phyloP scores from a whole-genome alignment of 805 yeast genomes.

The Zygosaccharomyces rouxii region DNA sequence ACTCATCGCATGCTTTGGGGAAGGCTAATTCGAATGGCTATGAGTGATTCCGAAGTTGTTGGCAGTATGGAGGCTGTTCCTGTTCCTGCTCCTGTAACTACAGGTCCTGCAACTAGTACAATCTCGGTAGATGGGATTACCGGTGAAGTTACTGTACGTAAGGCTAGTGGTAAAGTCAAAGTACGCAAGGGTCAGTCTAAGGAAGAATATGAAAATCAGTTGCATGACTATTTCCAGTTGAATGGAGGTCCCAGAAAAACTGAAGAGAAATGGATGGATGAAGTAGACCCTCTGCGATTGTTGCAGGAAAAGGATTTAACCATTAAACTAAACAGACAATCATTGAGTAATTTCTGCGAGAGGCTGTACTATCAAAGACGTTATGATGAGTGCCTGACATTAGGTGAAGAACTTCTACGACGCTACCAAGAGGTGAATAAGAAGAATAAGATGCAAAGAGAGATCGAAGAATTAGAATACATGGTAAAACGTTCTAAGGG shows the following conservation, averaged over 20 bases:
- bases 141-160: slow-evolving; percentile 44
- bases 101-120: slow-evolving; percentile 20
- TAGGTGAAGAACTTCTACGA: slow-evolving; percentile 38
- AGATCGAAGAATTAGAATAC: slow-evolving; percentile 45
- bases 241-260: slow-evolving; percentile 56
- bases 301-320: slow-evolving; percentile 18
- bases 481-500: slow-evolving; percentile 15
- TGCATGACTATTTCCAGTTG: slow-evolving; percentile 40
- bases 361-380: slow-evolving; percentile 53
- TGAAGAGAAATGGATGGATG: slow-evolving; percentile 34
- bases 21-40: not conserved
- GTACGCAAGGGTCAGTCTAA: slow-evolving; percentile 67
- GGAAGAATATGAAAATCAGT: slow-evolving; percentile 56
- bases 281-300: slow-evolving; percentile 4
- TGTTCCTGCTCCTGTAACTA: not conserved
- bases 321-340: slow-evolving; percentile 51
- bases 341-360: slow-evolving; percentile 57
- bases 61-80: not conserved
- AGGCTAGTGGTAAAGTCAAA: slow-evolving; percentile 44
- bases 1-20: not conserved
- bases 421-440: slow-evolving; percentile 34
- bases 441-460: slow-evolving; percentile 45
- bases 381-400: slow-evolving; percentile 48
- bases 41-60: not conserved
- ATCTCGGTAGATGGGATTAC: slow-evolving; percentile 25